Percentiles rank a stretch among this genome's conserved stretches.
phyloP scores from a whole-genome alignment of 345 rosid species.

The Murraya koenigii region DNA sequence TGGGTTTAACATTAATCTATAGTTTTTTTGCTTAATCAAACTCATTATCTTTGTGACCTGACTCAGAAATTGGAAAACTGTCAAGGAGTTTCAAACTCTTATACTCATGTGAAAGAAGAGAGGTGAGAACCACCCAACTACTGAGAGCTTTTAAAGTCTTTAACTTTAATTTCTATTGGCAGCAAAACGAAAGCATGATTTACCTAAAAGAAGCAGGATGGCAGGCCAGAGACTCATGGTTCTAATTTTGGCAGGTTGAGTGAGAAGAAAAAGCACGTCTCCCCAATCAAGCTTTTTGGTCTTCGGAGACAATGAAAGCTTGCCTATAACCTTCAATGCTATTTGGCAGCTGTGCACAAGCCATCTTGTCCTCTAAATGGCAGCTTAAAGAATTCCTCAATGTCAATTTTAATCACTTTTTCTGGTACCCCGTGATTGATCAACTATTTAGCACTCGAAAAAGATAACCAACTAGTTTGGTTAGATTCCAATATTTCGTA shows the following conservation, averaged over 20 bases:
- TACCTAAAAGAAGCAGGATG: slow-evolving; percentile 34
- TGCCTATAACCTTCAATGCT: slow-evolving; percentile 53
- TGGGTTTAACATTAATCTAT: too few relatives aligned
- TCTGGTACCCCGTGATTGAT: slow-evolving; percentile 36
- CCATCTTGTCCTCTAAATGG: slow-evolving; percentile 44
- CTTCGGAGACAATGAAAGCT: slow-evolving; percentile 47
- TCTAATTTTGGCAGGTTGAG: slow-evolving; percentile 28
- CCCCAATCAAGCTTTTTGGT: slow-evolving; percentile 60
- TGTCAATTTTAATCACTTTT: slow-evolving; percentile 36
- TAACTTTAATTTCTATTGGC: too few relatives aligned
- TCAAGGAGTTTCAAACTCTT: too few relatives aligned
- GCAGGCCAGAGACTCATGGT: slow-evolving; percentile 37
- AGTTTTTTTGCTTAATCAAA: too few relatives aligned
- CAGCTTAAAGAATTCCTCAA: slow-evolving; percentile 34
- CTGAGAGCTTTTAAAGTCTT: too few relatives aligned
- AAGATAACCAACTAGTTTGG: not conserved
- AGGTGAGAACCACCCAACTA: too few relatives aligned
- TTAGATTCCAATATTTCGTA: too few relatives aligned
- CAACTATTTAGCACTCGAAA: slow-evolving; percentile 22
- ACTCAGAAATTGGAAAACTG: too few relatives aligned
- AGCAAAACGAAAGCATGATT: not conserved
- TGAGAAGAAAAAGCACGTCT: slow-evolving; percentile 42
- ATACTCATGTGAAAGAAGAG: too few relatives aligned
- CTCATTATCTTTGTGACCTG: too few relatives aligned
- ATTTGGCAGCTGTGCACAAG: slow-evolving; percentile 31